These are phyloP conservation scores for Irpex rosettiformis DNA, from an alignment of 1,284 basidiomycete species.

Conservation along the genomic window DNA sequence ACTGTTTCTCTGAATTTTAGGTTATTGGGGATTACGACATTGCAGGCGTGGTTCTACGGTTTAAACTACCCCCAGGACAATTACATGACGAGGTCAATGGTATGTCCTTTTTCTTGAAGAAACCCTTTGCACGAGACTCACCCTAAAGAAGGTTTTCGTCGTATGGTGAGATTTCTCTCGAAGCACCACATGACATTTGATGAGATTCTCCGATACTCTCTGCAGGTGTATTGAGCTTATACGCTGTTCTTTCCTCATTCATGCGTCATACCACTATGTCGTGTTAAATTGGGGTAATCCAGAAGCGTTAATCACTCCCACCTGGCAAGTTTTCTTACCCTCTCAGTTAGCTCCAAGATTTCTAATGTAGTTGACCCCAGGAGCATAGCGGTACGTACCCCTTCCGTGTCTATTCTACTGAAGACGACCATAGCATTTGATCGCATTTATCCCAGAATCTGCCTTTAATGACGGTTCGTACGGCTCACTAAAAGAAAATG, in stretches of 20 bases:
- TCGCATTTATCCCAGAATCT: no score
- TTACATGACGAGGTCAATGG: neutral
- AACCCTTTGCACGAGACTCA: neutral
- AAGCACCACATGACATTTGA: neutral
- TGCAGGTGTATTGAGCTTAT: neutral
- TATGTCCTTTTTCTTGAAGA: no score
- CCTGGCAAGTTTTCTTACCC: no score
- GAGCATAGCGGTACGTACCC: no score
- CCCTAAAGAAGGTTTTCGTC: neutral
- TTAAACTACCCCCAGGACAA: neutral
- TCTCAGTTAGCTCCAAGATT: no score
- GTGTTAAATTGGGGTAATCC: neutral
- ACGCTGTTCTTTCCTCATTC: neutral
- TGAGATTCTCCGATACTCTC: neutral
- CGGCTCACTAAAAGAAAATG: no score
- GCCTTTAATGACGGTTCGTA: no score
- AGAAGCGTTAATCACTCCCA: neutral
- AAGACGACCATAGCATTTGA: no score
- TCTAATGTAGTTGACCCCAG: no score
- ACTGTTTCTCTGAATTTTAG: no score
- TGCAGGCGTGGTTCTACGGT: neutral
- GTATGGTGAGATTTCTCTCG: neutral
- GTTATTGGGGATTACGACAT: neutral
- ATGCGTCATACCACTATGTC: neutral
- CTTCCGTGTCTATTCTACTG: no score